phyloP scores from a whole-genome alignment of 1,284 basidiomycete genomes.

The Amylostereum areolatum region DNA sequence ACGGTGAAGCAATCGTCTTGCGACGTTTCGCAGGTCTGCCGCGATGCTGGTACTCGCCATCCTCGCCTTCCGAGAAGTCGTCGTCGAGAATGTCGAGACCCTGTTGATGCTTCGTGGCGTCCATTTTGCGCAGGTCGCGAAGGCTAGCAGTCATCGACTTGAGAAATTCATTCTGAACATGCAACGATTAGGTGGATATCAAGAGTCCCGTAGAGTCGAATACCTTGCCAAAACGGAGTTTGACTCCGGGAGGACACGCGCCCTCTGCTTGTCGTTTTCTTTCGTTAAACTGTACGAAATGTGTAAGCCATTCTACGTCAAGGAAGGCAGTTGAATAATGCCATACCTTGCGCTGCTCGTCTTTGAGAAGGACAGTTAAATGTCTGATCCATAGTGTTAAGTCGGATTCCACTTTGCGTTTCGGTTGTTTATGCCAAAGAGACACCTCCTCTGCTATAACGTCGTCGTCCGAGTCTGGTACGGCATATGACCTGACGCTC shows the following conservation, averaged over 20 bases:
- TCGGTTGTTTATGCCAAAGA: conserved; percentile 26
- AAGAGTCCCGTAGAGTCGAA: conserved; percentile 11
- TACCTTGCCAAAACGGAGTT: conserved; percentile 52
- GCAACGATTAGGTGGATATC: not conserved
- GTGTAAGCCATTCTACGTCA: not conserved
- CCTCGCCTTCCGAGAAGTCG: conserved; percentile 39
- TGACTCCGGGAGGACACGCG: conserved; percentile 33
- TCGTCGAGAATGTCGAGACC: conserved; percentile 35
- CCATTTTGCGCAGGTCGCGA: conserved; percentile 53
- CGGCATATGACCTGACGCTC: conserved; percentile 50
- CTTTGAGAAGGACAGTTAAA: conserved; percentile 47
- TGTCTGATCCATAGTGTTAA: conserved; percentile 65
- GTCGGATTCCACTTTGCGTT: conserved; percentile 41
- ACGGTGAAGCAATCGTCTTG: conserved; percentile 10
- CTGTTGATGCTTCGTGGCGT: conserved; percentile 41
- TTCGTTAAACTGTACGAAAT: conserved; percentile 46
- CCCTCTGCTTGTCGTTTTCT: conserved; percentile 52
- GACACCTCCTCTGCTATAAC: conserved; percentile 39
- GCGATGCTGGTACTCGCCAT: conserved; percentile 40
- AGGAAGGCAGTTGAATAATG: not conserved
- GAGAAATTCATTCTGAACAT: conserved; percentile 55
- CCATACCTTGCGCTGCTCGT: conserved; percentile 61
- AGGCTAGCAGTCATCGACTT: conserved; percentile 50
- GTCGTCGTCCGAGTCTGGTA: conserved; percentile 71
- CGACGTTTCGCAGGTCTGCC: conserved; percentile 25